phyloP scores from a whole-genome alignment of 179 eudicot species.

The Heliamphora pulchella region DNA sequence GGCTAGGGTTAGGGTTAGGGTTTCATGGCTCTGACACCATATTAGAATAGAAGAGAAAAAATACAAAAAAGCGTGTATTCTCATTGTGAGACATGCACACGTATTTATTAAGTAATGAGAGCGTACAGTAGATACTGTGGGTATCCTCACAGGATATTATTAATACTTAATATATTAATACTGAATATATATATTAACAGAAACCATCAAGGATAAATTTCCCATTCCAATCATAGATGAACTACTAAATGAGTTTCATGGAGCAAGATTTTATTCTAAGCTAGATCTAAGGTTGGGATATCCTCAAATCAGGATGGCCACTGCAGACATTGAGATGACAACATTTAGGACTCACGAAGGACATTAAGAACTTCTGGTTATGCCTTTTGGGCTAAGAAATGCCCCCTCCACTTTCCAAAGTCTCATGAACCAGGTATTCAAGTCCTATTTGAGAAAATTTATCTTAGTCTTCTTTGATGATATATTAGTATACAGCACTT shows the following conservation, averaged over 20 bases:
- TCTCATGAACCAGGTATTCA: neutral
- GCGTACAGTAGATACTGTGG: no score
- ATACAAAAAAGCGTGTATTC: no score
- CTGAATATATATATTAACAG: no score
- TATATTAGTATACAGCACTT: neutral
- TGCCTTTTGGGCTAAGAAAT: neutral
- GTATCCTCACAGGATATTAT: no score
- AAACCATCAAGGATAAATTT: conserved; percentile 15
- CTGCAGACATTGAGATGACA: neutral
- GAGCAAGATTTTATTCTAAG: neutral
- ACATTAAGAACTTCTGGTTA: neutral
- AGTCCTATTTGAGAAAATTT: neutral
- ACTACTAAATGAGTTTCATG: conserved; percentile 5
- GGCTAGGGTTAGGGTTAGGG: no score
- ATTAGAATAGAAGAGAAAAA: no score
- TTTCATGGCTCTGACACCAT: no score
- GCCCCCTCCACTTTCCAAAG: neutral
- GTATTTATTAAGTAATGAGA: no score
- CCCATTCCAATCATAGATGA: conserved; percentile 14
- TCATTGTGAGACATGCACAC: no score
- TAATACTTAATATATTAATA: no score
- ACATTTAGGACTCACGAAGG: neutral
- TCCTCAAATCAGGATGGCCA: neutral
- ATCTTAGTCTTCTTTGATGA: no score
- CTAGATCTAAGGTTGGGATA: neutral